These are phyloP conservation scores for Actinidia chinensis DNA, from an alignment of 179 eudicot species.

Conservation along the genomic window DNA sequence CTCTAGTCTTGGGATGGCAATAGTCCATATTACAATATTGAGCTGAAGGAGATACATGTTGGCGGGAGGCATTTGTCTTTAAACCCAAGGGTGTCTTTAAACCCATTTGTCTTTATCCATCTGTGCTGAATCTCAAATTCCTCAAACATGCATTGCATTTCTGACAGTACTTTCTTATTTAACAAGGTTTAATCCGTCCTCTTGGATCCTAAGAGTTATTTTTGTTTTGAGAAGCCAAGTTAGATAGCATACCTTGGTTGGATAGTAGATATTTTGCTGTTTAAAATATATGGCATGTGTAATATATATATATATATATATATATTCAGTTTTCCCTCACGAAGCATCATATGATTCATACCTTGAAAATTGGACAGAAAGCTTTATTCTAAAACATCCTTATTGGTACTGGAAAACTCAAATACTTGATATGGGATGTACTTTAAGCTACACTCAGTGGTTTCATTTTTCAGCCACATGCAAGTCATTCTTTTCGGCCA, in stretches of 20 bases:
- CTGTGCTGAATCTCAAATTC: neutral
- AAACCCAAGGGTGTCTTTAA: slow-evolving; percentile 68
- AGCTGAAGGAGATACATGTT: slow-evolving; percentile 84
- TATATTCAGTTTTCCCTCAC: neutral
- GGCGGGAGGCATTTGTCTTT: slow-evolving; percentile 76
- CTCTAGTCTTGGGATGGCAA: slow-evolving; percentile 93
- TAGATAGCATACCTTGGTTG: no score
- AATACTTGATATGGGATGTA: no score
- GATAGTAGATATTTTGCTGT: neutral
- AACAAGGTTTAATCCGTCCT: no score
- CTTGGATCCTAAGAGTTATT: no score
- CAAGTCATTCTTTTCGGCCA: neutral
- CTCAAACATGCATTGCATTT: neutral
- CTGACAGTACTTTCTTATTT: no score
- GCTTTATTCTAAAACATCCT: neutral
- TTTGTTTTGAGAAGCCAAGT: no score
- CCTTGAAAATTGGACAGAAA: neutral
- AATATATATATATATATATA: no score
- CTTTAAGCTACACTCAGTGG: neutral
- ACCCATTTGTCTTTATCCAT: slow-evolving; percentile 16
- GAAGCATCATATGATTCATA: neutral
- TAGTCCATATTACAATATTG: slow-evolving; percentile 98
- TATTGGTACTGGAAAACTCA: neutral
- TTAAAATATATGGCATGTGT: neutral
- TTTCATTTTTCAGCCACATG: slow-evolving; percentile 2